phyloP scores from a whole-genome alignment of 441 rosid genomes.

The Gossypium gossypioides region DNA sequence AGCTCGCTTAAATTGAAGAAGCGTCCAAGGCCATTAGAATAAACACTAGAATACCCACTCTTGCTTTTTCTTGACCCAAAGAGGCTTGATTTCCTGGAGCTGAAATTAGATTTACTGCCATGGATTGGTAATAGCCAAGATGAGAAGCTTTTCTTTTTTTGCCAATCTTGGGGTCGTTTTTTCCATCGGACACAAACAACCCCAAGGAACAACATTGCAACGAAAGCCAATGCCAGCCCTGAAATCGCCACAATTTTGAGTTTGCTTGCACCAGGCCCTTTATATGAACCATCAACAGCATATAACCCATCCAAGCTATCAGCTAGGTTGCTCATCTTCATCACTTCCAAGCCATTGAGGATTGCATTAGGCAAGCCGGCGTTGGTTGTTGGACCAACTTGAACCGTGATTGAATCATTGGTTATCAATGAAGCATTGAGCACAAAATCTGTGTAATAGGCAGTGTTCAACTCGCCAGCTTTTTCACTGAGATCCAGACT shows the following conservation, averaged over 20 bases:
- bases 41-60: constrained; percentile 37
- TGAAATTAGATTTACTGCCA: constrained; percentile 27
- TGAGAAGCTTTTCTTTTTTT: constrained; percentile 54
- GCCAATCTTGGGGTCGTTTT: constrained; percentile 44
- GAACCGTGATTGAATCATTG: constrained; percentile 34
- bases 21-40: constrained; percentile 40
- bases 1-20: constrained; percentile 36
- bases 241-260: constrained; percentile 35
- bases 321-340: constrained; percentile 41
- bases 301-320: constrained; percentile 40
- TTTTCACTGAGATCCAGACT: constrained; percentile 33
- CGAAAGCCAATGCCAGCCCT: constrained; percentile 32
- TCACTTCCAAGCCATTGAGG: constrained; percentile 51
- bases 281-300: constrained; percentile 26
- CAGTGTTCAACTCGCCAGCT: constrained; percentile 23
- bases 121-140: constrained; percentile 50
- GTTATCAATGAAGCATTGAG: constrained; percentile 27
- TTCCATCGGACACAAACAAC: constrained; percentile 33
- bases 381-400: constrained; percentile 35
- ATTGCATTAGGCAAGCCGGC: constrained; percentile 29
- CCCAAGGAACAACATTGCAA: constrained; percentile 30
- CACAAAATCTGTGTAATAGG: constrained; percentile 37
- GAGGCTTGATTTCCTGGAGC: constrained; percentile 42
- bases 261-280: constrained; percentile 15
- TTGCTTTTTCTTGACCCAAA: constrained; percentile 41